Conservation (phyloP, 345 rosid species). For the Ceriops zippeliana region DNA sequence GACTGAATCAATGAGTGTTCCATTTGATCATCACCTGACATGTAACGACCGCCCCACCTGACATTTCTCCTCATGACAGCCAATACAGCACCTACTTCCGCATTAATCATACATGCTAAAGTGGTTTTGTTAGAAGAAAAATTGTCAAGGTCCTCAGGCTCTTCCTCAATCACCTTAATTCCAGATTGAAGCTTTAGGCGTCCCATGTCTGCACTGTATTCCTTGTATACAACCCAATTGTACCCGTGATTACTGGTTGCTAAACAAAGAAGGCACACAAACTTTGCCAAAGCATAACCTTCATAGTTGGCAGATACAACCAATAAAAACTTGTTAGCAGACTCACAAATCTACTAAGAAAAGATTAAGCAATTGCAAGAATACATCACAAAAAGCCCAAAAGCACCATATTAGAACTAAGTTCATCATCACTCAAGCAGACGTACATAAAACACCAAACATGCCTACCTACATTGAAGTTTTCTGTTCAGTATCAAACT, state of each 20-base stretch:
- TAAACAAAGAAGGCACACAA: slow-evolving; percentile 11
- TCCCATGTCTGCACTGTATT: slow-evolving; percentile 56
- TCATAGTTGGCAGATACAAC: slow-evolving; percentile 18
- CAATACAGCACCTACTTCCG: slow-evolving; percentile 90
- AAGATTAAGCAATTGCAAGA: neutral
- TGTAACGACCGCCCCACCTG: slow-evolving; percentile 94
- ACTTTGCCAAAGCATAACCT: slow-evolving; percentile 33
- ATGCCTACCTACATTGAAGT: neutral
- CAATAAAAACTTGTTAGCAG: slow-evolving; percentile 6
- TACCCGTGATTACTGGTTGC: slow-evolving; percentile 20
- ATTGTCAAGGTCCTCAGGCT: slow-evolving; percentile 76
- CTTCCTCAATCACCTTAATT: slow-evolving; percentile 89
- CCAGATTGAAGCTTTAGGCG: slow-evolving; percentile 85
- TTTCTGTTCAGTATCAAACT: too few species aligned
- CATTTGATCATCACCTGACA: slow-evolving; percentile 90
- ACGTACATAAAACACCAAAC: neutral
- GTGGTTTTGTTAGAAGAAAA: slow-evolving; percentile 52
- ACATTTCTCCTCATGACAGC: slow-evolving; percentile 97
- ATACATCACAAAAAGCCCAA: neutral
- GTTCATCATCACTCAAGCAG: neutral
- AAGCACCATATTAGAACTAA: neutral
- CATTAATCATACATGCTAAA: slow-evolving; percentile 76
- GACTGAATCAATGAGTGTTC: slow-evolving; percentile 91
- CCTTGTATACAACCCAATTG: slow-evolving; percentile 27
- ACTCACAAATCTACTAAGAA: neutral